These are phyloP conservation scores for Puccinia hordei DNA, from an alignment of 1,284 basidiomycete species.

Conservation along the genomic window DNA sequence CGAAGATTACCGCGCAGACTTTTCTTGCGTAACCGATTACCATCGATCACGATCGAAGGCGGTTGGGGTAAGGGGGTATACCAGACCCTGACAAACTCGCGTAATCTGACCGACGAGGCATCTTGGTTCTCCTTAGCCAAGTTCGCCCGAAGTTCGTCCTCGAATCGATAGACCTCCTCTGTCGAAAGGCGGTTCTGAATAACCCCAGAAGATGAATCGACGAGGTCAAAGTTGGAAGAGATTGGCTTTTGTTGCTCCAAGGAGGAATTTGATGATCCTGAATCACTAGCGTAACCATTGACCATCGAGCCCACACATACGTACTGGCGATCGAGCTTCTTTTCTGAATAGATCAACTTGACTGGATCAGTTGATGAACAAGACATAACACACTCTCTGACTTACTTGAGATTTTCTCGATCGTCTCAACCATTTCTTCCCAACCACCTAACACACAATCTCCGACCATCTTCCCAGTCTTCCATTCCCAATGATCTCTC, in stretches of 20 bases:
- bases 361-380: background rate
- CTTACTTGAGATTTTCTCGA: conserved; percentile 34
- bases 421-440: conserved; percentile 24
- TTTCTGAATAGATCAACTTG: background rate
- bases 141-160: background rate
- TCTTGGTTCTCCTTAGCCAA: conserved; percentile 23
- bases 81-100: conserved; percentile 42
- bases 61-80: conserved; percentile 31
- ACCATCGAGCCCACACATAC: background rate
- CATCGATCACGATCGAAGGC: conserved; percentile 16
- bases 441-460: conserved; percentile 36
- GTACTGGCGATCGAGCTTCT: conserved; percentile 26
- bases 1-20: no score
- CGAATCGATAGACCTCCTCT: conserved; percentile 14
- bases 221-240: no score
- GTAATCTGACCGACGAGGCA: conserved; percentile 28
- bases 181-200: no score
- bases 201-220: no score
- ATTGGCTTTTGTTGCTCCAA: no score
- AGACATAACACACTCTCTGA: background rate
- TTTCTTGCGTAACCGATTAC: no score
- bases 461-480: conserved; percentile 35
- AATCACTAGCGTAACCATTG: conserved; percentile 1
- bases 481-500: conserved; percentile 29
- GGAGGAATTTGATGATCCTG: conserved; percentile 18